A percentile compares a stretch with the other conserved stretches of the same genome.
phyloP scores from a whole-genome alignment of 2,329 filamentous ascomycete genomes.

The Botrytis tulipae region DNA sequence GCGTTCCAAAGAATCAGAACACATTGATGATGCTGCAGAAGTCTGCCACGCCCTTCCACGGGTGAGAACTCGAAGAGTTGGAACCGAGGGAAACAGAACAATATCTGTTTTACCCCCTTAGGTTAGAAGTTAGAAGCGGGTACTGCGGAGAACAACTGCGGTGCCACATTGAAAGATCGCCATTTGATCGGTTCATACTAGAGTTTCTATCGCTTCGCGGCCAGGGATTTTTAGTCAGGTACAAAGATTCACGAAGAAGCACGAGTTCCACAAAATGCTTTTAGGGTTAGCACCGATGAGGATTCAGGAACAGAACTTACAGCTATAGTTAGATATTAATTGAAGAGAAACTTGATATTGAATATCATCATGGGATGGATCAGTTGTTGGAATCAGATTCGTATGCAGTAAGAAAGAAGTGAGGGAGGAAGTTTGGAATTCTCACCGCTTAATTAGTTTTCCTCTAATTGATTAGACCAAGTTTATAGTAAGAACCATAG shows the following conservation, averaged over 20 bases:
- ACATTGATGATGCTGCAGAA: neutral
- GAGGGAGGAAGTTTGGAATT: neutral
- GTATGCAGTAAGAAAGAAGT: neutral
- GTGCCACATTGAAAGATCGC: slow-evolving; percentile 13
- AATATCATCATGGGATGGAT: neutral
- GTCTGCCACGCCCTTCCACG: neutral
- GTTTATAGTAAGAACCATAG: neutral
- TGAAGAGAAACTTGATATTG: neutral
- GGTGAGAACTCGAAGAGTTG: neutral
- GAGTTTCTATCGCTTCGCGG: neutral
- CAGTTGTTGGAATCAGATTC: slow-evolving; percentile 1
- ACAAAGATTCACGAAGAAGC: slow-evolving; percentile 13
- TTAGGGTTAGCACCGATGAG: neutral
- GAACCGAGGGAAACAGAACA: neutral
- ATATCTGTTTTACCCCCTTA: neutral
- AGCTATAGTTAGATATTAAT: neutral
- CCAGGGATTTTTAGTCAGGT: slow-evolving; percentile 18
- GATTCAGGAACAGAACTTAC: neutral
- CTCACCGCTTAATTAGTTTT: neutral
- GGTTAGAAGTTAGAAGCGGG: neutral
- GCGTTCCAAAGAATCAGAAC: neutral
- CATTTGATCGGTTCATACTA: slow-evolving; percentile 19
- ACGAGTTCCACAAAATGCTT: slow-evolving; percentile 18
- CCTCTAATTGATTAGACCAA: neutral
- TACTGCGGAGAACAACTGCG: slow-evolving; percentile 9